These are phyloP conservation scores for Aspergillus heteromorphus DNA, from an alignment of 495 filamentous ascomycete genomes.

Conservation along the genomic window DNA sequence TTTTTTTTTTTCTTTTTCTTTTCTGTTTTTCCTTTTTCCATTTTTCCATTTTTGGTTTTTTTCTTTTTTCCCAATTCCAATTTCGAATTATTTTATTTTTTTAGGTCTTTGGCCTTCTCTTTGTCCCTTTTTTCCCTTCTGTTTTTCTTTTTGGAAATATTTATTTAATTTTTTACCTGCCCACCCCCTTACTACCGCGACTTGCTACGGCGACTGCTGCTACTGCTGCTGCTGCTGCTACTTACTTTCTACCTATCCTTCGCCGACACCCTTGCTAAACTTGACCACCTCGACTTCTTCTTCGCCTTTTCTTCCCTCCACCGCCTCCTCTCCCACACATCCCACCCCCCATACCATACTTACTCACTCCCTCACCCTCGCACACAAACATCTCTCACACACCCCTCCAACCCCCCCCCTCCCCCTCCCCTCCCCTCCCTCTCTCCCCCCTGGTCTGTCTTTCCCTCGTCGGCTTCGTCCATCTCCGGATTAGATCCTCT, in stretches of 20 bases:
- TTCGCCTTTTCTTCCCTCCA: conserved; percentile 15
- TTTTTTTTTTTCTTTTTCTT: conserved; percentile 7
- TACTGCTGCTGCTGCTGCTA: no score
- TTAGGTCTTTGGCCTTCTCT: conserved; percentile 7
- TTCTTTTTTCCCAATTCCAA: conserved; percentile 12
- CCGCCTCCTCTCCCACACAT: conserved; percentile 20
- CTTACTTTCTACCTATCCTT: conserved; percentile 22
- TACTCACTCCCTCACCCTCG: conserved; percentile 20
- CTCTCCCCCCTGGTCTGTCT: conserved; percentile 9
- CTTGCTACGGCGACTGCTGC: no score
- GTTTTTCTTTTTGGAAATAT: conserved; percentile 3
- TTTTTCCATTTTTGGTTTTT: neutral
- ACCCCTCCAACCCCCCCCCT: neutral
- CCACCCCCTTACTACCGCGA: neutral
- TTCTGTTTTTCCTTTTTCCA: conserved; percentile 5
- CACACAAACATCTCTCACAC: conserved; percentile 16
- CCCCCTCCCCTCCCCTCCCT: conserved; percentile 22
- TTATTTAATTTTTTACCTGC: conserved; percentile 12
- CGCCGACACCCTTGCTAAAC: conserved; percentile 21
- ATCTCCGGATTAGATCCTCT: conserved; percentile 12
- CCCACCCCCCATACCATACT: neutral
- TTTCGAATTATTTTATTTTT: conserved; percentile 11
- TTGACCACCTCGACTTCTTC: conserved; percentile 25
- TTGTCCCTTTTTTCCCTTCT: conserved; percentile 11
- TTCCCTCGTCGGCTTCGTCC: conserved; percentile 10